Percentiles rank a stretch among this genome's conserved stretches.
phyloP scores from a whole-genome alignment of 768 basidiomycete genomes.

The Rhodosporidiobolus sp. region DNA sequence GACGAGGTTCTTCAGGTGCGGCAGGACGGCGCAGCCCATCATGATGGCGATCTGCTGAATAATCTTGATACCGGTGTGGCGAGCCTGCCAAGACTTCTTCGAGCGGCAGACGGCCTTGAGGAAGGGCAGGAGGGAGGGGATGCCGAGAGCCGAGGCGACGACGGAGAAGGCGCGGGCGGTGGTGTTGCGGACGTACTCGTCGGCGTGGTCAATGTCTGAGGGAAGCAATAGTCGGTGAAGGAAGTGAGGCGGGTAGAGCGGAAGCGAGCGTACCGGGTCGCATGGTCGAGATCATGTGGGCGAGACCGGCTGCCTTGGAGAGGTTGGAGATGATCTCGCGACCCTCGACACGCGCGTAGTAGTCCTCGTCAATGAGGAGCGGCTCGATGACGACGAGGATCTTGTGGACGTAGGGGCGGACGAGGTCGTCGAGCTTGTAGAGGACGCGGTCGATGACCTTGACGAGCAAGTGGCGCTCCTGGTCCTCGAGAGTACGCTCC shows the following conservation, averaged over 20 bases:
- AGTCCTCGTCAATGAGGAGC: conserved; percentile 93
- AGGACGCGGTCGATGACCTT: conserved; percentile 98
- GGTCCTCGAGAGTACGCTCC: conserved; percentile 87
- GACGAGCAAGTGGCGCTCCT: conserved; percentile 94
- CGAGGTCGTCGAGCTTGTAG: conserved; percentile 98
- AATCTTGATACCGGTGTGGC: conserved; percentile 98
- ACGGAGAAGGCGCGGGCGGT: conserved; percentile 97
- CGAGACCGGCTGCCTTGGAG: conserved; percentile 96
- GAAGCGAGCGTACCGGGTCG: conserved; percentile 58
- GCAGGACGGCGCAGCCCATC: conserved; percentile 99
- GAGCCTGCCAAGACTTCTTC: conserved; percentile 99
- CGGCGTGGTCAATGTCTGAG: conserved; percentile 91
- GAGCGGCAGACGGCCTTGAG: conserved; percentile 96
- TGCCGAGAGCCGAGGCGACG: conserved; percentile 96
- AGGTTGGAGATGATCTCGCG: conserved; percentile 99
- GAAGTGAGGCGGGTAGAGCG: not conserved
- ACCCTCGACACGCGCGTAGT: conserved; percentile 64
- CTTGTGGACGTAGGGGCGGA: conserved; percentile 98
- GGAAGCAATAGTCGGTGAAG: too few relatives aligned
- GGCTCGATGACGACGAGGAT: conserved; percentile 99
- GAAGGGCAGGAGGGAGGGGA: conserved; percentile 95
- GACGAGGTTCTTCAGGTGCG: conserved; percentile 92
- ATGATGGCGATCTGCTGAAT: conserved; percentile 99
- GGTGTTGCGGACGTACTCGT: conserved; percentile 98
- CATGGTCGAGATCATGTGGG: conserved; percentile 99